Conservation (phyloP, 2,329 filamentous ascomycete genomes). For the Beauveria australis region DNA sequence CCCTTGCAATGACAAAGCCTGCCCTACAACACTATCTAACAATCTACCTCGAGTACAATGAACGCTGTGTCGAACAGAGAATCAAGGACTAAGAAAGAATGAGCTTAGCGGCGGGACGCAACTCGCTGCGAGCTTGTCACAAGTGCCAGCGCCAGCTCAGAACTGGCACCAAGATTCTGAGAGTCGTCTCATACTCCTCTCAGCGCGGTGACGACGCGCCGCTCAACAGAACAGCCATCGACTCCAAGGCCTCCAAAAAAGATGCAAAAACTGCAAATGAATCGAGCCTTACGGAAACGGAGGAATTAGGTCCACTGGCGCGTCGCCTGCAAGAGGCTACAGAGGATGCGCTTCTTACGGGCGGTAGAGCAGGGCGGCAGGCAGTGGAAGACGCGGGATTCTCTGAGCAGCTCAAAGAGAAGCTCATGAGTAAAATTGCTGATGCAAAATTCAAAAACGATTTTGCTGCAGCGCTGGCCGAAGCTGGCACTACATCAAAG, state of each 20-base stretch:
- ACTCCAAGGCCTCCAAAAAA: constrained; percentile 2
- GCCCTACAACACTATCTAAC: not conserved
- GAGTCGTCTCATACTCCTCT: not conserved
- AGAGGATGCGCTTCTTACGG: constrained; percentile 51
- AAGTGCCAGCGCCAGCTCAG: not conserved
- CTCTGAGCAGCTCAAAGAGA: constrained; percentile 53
- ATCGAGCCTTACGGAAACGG: not conserved
- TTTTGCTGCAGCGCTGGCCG: constrained; percentile 38
- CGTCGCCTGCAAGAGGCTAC: constrained; percentile 54
- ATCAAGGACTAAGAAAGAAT: not conserved
- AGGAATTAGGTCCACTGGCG: constrained; percentile 39
- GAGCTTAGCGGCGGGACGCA: not conserved
- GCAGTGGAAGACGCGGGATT: constrained; percentile 57
- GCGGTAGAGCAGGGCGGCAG: constrained; percentile 49
- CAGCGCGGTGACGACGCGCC: not conserved
- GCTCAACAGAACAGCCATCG: not conserved
- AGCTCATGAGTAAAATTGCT: constrained; percentile 48
- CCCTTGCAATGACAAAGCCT: not conserved
- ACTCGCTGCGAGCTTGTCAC: not conserved
- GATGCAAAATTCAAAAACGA: constrained; percentile 46
- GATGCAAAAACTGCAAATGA: constrained; percentile 2
- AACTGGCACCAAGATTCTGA: not conserved
- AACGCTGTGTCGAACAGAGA: not conserved
- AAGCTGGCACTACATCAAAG: constrained; percentile 38
- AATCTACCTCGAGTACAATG: not conserved